Base-by-base conservation (phyloP, 192 early-diverging fungal genomes). In the Lobosporangium transversale region DNA sequence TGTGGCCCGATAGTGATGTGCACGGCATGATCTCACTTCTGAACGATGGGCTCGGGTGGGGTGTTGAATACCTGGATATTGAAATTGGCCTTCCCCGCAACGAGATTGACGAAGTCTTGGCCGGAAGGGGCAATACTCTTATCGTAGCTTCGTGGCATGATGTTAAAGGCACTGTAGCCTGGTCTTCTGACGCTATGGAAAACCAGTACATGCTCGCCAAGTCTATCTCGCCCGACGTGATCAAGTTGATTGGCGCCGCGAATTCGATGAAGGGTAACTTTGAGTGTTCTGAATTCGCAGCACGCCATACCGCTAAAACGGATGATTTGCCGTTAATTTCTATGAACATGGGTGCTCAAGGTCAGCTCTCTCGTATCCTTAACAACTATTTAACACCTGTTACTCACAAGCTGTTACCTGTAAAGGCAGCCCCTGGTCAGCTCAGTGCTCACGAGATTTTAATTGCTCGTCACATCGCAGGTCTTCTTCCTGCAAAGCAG, bases 61-160 rank as follows among this genome's bases (percentile, higher is more conserved):
- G 95, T 26, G 92, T 94, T 75, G 97, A 98, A 81, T 97, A 93
- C 68, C 79, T 99, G 29, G 98, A 98, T 73, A 83, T 97, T 26
- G 95, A 97, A 70, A 82, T 93, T 30, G 65, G 70, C 30, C 80
- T 68, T 30, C 81, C 85, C 29, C 58, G 65, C 26, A 43, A 27
- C 32, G 57, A 61, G 48, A 66, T 86, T 71, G 61, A 76, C 55
- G 67, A 81, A 48, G 60, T 96, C 37, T 54, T 95, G 26, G 61
- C 65, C 4, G 55, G 35, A 26, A 90, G 91, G 61, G 90, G 89
- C 9, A 74, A 90, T 42, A 82, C 81, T 36, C 61, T 82, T 45
- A 87, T 96, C 44, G 86, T 99, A 40, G 94, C 93, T 0, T 95
- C 94, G 27, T 97, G 87, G 90, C 97, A 99, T 71, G 97, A 99